Conservation (phyloP, 2,329 filamentous ascomycete genomes). For the Trichoderma sp. region DNA sequence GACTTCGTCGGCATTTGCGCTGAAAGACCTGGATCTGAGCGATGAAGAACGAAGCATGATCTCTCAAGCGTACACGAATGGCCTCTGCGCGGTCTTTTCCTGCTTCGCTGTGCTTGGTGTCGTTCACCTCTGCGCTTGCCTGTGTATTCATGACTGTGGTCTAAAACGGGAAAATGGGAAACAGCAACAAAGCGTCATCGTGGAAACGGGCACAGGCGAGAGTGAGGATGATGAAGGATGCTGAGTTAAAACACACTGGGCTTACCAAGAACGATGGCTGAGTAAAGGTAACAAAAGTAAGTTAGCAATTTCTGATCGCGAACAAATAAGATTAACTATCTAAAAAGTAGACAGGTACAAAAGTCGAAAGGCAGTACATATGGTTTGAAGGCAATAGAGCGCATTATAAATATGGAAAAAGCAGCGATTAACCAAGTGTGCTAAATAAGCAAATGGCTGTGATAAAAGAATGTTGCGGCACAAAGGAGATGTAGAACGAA, state of each 20-base stretch:
- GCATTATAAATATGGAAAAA: not conserved
- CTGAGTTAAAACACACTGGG: no score
- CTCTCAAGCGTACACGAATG: not conserved
- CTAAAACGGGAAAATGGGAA: not conserved
- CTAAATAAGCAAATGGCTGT: not conserved
- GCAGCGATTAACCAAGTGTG: not conserved
- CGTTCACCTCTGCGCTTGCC: not conserved
- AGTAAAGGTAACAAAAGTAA: no score
- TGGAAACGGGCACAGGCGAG: not conserved
- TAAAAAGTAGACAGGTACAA: not conserved
- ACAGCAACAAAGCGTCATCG: not conserved
- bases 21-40: not conserved
- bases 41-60: not conserved
- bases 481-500: conserved; percentile 1
- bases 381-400: not conserved
- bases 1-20: not conserved
- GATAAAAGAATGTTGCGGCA: not conserved
- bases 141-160: not conserved
- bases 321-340: not conserved
- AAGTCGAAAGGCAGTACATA: not conserved
- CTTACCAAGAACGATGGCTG: no score
- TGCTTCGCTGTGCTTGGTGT: not conserved
- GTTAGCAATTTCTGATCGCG: no score
- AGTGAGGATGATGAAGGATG: not conserved
- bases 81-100: not conserved